Percentiles rank a stretch among this genome's conserved stretches.
phyloP scores from a whole-genome alignment of 257 asterid species.

The Solanum rostratum region DNA sequence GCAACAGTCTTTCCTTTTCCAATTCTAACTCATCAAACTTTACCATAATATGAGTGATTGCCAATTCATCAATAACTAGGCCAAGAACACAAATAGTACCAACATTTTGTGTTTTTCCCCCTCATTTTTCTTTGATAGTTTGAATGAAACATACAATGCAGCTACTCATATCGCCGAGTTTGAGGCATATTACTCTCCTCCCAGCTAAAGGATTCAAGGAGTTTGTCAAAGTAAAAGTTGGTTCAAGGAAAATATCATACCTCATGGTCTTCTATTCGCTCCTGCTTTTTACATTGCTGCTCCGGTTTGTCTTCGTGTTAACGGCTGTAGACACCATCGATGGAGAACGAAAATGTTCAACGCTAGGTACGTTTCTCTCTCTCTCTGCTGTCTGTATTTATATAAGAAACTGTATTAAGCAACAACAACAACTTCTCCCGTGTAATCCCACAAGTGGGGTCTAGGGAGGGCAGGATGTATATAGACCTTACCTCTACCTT shows the following conservation, averaged over 20 bases:
- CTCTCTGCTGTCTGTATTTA: background rate
- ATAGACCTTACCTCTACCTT: too few relatives aligned
- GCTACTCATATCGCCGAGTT: conserved; percentile 75
- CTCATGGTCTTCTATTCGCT: conserved; percentile 60
- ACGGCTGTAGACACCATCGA: conserved; percentile 61
- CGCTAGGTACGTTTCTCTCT: conserved; percentile 29
- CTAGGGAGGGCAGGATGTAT: too few relatives aligned
- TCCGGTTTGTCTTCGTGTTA: conserved; percentile 60
- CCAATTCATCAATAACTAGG: background rate
- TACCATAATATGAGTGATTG: background rate
- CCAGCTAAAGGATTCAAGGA: conserved; percentile 66
- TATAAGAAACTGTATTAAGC: background rate
- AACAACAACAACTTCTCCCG: background rate
- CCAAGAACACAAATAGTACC: background rate
- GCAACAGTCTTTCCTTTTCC: conserved; percentile 27
- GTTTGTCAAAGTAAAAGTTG: conserved; percentile 54
- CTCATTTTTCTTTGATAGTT: background rate
- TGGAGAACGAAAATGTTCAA: conserved; percentile 45
- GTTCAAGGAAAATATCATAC: conserved; percentile 55
- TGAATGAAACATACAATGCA: conserved; percentile 28
- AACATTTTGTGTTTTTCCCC: background rate
- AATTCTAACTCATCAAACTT: background rate
- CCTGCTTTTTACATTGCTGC: conserved; percentile 55
- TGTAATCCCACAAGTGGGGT: too few relatives aligned
- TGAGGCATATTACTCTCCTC: conserved; percentile 59